phyloP scores from a whole-genome alignment of 768 basidiomycete species.

The Xerocomus brunneocitrinus region DNA sequence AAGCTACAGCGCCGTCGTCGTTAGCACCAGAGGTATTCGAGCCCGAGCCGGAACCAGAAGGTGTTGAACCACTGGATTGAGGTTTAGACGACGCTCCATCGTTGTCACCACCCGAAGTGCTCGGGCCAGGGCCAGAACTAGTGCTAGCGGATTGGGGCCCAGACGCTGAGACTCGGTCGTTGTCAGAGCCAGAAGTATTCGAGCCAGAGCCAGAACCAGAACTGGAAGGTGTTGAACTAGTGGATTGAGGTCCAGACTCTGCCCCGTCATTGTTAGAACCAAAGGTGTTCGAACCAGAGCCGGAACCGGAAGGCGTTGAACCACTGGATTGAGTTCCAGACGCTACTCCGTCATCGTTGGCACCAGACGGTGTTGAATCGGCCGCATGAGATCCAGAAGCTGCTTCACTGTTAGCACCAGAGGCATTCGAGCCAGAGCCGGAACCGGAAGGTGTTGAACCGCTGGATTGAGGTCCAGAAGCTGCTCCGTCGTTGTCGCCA shows the following conservation, averaged over 20 bases:
- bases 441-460: background rate
- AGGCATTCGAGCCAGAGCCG: background rate
- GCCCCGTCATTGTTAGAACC: too few species aligned
- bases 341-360: too few species aligned
- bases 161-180: background rate
- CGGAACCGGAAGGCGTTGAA: background rate
- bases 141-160: background rate
- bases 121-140: too few species aligned
- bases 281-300: too few species aligned
- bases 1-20: background rate
- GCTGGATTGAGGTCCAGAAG: background rate
- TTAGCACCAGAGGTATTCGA: background rate
- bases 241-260: background rate
- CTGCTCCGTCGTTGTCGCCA: background rate
- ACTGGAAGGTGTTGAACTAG: background rate
- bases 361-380: background rate
- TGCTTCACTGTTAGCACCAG: background rate
- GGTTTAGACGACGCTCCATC: too few species aligned
- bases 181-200: background rate
- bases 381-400: background rate
- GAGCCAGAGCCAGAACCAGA: background rate
- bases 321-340: background rate
- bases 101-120: too few species aligned
- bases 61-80: background rate
- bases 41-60: background rate